Evolutionary conservation across 73 alveolate genomes (phyloP), one percentile per base, ranked within the genome.

Genomic region (Paraurostyla sp.): DNA sequence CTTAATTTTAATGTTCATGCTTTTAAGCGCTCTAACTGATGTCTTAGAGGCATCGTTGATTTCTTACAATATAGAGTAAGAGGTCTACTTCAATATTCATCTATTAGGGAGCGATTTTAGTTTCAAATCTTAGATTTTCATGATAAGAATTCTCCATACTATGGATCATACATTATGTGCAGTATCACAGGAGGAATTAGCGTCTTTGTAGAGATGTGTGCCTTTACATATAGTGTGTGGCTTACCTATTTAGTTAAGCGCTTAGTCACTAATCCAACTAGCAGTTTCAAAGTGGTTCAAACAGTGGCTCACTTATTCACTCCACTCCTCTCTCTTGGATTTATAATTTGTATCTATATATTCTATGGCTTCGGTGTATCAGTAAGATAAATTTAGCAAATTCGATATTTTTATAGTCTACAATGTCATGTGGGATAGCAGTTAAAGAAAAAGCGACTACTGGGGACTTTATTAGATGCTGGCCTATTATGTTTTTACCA

Each of bases 401-500:
- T n/a, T n/a, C 35, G 2, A 69, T 41, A 11, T 36, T 38, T 33
- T 4, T 7, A 35, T 69, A 69, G 84, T 11, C 65, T 11, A 69
- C 65, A 4, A 23, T 75, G 18, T 3, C 33, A 7, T 75, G 87
- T 35, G 87, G 87, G 35, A 75, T 75, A 20, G 73, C 69, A 11
- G 1, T 75, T 15, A 22, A 43, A 43, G 3, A 46, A 7, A 54
- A 75, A 43, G 48, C 18, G 16, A 75, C 51, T 46, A 6, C 16
- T 75, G 87, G 60, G 9, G 87, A 75, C 38, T 41, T 33, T 25
- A 11, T 69, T 2, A 46, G 87, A 46, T 48, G 69, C 75, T 75
- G 87, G 87, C 87, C 87, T 16, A 75, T 75, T 13, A 29, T 50
- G 3, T 46, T 48, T 29, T 4, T 75, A 75, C 87, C 87, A 11